These are phyloP conservation scores for Circinella minor DNA, from an alignment of 371 early-diverging fungal genomes.

Conservation along the genomic window DNA sequence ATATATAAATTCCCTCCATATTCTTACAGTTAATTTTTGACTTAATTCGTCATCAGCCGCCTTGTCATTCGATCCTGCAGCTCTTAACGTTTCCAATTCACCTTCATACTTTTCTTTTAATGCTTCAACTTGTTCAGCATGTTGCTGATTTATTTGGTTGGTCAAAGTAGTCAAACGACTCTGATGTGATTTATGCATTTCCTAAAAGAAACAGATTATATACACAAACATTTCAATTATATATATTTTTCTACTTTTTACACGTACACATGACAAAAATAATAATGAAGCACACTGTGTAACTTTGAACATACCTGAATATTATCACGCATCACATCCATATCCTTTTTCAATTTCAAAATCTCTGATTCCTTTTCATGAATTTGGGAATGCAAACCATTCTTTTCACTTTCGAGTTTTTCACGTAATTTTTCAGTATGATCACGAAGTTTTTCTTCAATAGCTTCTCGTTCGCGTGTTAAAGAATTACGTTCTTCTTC, in stretches of 20 bases:
- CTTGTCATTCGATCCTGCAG: conserved; percentile 16
- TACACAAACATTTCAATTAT: too few relatives aligned
- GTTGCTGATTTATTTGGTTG: conserved; percentile 30
- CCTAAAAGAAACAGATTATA: conserved; percentile 5
- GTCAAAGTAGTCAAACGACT: conserved; percentile 27
- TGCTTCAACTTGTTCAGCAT: conserved; percentile 26
- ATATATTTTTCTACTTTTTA: too few relatives aligned
- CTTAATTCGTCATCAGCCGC: conserved; percentile 11
- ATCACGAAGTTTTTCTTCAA: conserved; percentile 20
- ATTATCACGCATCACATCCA: conserved; percentile 30
- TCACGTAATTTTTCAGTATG: conserved; percentile 30
- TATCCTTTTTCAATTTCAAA: conserved; percentile 23
- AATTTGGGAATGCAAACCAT: conserved; percentile 17
- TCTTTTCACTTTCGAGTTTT: conserved; percentile 29
- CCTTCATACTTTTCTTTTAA: conserved; percentile 24
- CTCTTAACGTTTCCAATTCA: conserved; percentile 18
- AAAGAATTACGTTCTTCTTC: conserved; percentile 22
- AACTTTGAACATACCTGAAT: conserved; percentile 18
- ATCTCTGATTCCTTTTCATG: conserved; percentile 29
- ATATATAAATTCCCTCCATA: too few relatives aligned
- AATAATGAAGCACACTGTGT: background rate
- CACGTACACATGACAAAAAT: background rate
- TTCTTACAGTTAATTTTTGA: background rate
- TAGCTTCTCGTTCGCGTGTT: conserved; percentile 14
- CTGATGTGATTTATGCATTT: conserved; percentile 36